Evolutionary conservation across 2,329 filamentous ascomycete species (phyloP).

Genomic region (Tolypocladium capitatum): DNA sequence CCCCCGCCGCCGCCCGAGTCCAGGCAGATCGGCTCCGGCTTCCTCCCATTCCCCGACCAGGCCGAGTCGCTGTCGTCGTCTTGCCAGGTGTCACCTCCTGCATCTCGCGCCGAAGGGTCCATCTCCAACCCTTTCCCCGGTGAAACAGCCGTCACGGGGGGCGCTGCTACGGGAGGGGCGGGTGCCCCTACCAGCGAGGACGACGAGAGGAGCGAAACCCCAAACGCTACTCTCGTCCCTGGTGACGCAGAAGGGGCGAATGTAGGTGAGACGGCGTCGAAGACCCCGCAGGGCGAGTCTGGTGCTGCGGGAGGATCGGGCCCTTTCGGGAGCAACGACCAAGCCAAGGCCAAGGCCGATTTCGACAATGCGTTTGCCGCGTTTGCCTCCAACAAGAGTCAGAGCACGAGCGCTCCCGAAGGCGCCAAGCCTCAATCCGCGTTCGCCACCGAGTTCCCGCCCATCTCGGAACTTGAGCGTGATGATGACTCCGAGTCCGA

Average conservation of each 20-base stretch:
- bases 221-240: conserved; percentile 14
- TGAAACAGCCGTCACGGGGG: conserved; percentile 9
- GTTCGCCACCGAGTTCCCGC: conserved; percentile 76
- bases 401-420: conserved; percentile 28
- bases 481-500: conserved; percentile 76
- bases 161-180: conserved; percentile 10
- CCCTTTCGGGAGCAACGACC: conserved; percentile 39
- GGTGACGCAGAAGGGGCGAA: conserved; percentile 10
- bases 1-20: conserved; percentile 54
- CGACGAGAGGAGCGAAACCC: conserved; percentile 10
- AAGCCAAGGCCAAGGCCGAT: conserved; percentile 58
- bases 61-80: conserved; percentile 63
- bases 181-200: conserved; percentile 4
- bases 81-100: conserved; percentile 62
- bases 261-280: conserved; percentile 4
- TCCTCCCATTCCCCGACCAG: conserved; percentile 55
- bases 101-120: conserved; percentile 40
- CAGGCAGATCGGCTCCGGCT: conserved; percentile 64
- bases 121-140: conserved; percentile 13
- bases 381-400: conserved; percentile 45
- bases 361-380: conserved; percentile 78
- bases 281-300: conserved; percentile 7
- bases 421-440: conserved; percentile 30
- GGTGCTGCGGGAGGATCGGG: conserved; percentile 19
- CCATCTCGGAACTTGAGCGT: conserved; percentile 72